A percentile compares a stretch with the other conserved stretches of the same genome.
phyloP scores from a whole-genome alignment of 1,284 basidiomycete species.

The Tausonia pullulans region DNA sequence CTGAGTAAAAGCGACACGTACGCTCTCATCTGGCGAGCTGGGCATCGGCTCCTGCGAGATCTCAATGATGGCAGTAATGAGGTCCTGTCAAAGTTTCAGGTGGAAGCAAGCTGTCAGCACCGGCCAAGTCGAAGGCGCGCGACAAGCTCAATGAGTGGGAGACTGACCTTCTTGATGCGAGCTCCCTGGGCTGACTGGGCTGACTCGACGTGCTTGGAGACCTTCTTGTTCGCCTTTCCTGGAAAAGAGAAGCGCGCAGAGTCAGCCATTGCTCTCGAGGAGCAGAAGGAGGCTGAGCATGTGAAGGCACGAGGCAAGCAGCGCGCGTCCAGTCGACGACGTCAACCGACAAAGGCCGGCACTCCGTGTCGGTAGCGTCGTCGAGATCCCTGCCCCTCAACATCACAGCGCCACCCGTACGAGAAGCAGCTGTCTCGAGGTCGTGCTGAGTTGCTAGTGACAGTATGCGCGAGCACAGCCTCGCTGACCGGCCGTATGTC shows the following conservation, averaged over 20 bases:
- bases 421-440: too few species aligned
- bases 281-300: too few species aligned
- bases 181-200: constrained; percentile 14
- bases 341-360: too few species aligned
- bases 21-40: constrained; percentile 47
- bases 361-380: too few species aligned
- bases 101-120: background rate
- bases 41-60: constrained; percentile 57
- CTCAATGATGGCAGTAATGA: constrained; percentile 21
- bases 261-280: too few species aligned
- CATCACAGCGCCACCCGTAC: too few species aligned
- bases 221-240: constrained; percentile 87
- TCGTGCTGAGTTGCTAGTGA: too few species aligned
- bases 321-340: too few species aligned
- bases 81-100: background rate
- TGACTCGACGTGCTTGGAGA: constrained; percentile 39
- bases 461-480: background rate
- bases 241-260: constrained; percentile 3
- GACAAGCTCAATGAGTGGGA: constrained; percentile 44
- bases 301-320: too few species aligned
- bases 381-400: too few species aligned
- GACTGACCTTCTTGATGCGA: constrained; percentile 37
- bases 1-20: background rate
- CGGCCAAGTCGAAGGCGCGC: constrained; percentile 7
- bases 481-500: background rate